Conservation (phyloP, 352 stramenopile species). For the Blastocystis sp. region DNA sequence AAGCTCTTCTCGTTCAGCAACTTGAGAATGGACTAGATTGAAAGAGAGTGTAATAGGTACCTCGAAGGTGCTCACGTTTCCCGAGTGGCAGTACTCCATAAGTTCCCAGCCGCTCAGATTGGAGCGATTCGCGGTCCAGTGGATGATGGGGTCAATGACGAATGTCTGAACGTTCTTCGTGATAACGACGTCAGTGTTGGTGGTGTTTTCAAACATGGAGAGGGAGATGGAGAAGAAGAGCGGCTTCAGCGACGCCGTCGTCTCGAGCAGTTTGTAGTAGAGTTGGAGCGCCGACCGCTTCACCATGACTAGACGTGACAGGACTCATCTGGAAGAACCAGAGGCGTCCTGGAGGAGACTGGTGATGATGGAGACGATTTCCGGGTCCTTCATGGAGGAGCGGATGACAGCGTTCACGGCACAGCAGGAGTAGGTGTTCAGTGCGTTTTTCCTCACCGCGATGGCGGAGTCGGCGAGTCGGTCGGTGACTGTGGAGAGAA, state of each 20-base stretch:
- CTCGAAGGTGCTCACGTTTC: not conserved
- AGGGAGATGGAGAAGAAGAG: slow-evolving; percentile 42
- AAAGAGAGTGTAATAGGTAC: not conserved
- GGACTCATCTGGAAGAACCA: not conserved
- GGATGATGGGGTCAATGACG: slow-evolving; percentile 12
- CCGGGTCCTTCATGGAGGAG: not conserved
- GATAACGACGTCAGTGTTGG: slow-evolving; percentile 8
- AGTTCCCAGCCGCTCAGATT: not conserved
- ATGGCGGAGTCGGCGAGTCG: slow-evolving; percentile 26
- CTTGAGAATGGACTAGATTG: slow-evolving; percentile 2
- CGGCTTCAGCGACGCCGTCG: not conserved
- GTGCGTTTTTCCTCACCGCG: slow-evolving; percentile 4
- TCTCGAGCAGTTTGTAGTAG: not conserved
- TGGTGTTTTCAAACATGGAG: slow-evolving; percentile 22
- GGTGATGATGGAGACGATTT: not conserved
- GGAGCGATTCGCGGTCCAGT: not conserved
- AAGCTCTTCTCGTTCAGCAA: not conserved
- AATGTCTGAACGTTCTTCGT: slow-evolving; percentile 6
- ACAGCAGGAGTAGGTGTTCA: not conserved
- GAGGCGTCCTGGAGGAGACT: slow-evolving; percentile 21
- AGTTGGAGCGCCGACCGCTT: not conserved
- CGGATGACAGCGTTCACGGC: not conserved
- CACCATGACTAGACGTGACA: not conserved
- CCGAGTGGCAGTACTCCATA: slow-evolving; percentile 19
- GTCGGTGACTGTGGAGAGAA: not conserved